Evolutionary conservation across 768 basidiomycete genomes (phyloP).

Genomic region (Hericium erinaceus): DNA sequence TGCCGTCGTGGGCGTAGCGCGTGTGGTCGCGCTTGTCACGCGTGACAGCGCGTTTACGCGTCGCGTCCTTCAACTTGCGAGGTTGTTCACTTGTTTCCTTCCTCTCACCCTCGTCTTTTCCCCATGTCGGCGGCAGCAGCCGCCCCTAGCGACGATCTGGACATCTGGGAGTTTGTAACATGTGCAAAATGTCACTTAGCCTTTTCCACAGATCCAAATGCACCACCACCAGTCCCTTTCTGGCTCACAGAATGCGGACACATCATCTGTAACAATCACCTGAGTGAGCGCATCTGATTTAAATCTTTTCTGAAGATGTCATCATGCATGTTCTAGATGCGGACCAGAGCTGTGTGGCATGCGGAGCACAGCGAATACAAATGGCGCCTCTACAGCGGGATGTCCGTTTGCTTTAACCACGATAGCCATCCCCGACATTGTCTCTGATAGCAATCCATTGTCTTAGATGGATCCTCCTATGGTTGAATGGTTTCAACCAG

Average conservation of each 20-base stretch:
- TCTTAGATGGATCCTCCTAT: slow-evolving; percentile 70
- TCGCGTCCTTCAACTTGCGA: not conserved
- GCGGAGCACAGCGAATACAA: slow-evolving; percentile 54
- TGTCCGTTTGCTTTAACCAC: slow-evolving; percentile 30
- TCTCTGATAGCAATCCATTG: not conserved
- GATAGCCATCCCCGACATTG: not conserved
- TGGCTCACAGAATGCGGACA: slow-evolving; percentile 89
- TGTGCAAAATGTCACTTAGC: slow-evolving; percentile 66
- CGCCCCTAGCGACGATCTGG: slow-evolving; percentile 24
- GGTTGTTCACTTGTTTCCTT: not conserved
- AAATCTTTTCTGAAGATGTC: too few relatives aligned
- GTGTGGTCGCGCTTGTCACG: not conserved
- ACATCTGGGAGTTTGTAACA: slow-evolving; percentile 75
- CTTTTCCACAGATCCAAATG: slow-evolving; percentile 42
- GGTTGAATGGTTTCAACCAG: slow-evolving; percentile 70
- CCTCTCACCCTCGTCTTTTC: not conserved
- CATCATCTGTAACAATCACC: slow-evolving; percentile 76
- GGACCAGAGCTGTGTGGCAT: slow-evolving; percentile 68
- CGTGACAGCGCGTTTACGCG: not conserved
- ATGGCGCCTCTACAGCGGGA: slow-evolving; percentile 66
- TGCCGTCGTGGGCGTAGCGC: not conserved
- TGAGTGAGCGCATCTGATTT: slow-evolving; percentile 40
- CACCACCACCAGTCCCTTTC: slow-evolving; percentile 56
- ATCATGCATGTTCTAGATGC: slow-evolving; percentile 35
- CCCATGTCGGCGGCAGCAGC: slow-evolving; percentile 29